Conservation (phyloP, 768 basidiomycete genomes). For the Coprinopsis strossmayeri region DNA sequence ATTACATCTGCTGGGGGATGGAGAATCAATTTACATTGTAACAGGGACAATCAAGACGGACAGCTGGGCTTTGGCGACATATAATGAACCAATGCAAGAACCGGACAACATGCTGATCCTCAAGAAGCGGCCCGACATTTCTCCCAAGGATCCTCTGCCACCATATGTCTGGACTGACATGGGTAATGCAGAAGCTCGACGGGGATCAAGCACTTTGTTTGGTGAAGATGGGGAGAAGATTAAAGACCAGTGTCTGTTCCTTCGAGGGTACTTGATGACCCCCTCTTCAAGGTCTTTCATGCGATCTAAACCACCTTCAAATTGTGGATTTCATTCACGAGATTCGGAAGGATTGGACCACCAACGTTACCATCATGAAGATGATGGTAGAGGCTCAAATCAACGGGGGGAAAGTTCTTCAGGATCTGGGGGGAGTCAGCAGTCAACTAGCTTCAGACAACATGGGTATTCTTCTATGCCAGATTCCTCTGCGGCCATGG, state of each 20-base stretch:
- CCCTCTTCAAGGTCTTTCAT: not conserved
- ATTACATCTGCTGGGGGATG: not conserved
- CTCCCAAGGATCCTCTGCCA: not conserved
- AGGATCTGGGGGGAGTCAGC: too few relatives aligned
- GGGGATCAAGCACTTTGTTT: not conserved
- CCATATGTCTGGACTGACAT: not conserved
- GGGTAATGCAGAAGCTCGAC: not conserved
- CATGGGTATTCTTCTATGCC: too few relatives aligned
- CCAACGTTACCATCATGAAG: too few relatives aligned
- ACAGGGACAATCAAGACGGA: not conserved
- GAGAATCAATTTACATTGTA: not conserved
- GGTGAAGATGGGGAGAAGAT: not conserved
- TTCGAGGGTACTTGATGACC: not conserved
- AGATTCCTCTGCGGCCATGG: too few relatives aligned
- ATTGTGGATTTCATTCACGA: not conserved
- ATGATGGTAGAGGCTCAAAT: too few relatives aligned
- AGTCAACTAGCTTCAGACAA: too few relatives aligned
- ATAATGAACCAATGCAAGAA: not conserved
- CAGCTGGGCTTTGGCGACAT: not conserved
- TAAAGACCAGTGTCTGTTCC: conserved; percentile 1
- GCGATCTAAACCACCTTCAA: not conserved
- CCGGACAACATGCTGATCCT: not conserved
- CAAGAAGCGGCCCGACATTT: not conserved
- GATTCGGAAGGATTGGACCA: not conserved
- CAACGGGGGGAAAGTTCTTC: too few relatives aligned